Evolutionary conservation across 2,329 filamentous ascomycete genomes (phyloP), one percentile per base, ranked within the genome.

Genomic region (Aspergillus thermomutatus): DNA sequence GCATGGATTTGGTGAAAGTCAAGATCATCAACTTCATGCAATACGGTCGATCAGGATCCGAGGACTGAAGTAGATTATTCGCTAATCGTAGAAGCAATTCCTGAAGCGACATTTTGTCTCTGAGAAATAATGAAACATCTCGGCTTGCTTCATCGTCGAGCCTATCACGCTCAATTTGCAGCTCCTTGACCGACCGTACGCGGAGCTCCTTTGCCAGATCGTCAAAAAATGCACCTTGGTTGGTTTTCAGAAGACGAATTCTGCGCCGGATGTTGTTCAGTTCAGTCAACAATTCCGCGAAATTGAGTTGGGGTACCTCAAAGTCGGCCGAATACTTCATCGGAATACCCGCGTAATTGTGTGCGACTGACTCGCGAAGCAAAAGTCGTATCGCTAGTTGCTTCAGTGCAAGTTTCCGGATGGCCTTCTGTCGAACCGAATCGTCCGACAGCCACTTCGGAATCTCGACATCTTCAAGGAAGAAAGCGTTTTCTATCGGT

Each of bases 331-430:
- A 55, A 52, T 75, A 72, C 14, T 69, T 66, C 60, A 71, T 69
- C 25, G 63, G 63, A 5, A 74, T 49, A 4, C 72, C 72, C 6
- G 61, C 62, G 49, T 77, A 77, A 27, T 66, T 66, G 54, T 76
- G 74, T 3, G 73, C 73, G 34, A 77, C 66, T 6, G 66, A 64
- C 10, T 74, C 74, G 9, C 75, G 72, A 19, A 77, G 63, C 27
- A 77, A 51, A 41, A 77, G 58, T 11, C 72, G 66, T 45, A 77
- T 73, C 10, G 72, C 72, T 4, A 77, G 70, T 62, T 76, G 72
- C 45, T 67, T 72, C 48, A 75, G 54, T 17, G 73, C 75, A 10
- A 77, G 62, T 49, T 70, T 72, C 50, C 72, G 72, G 17, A 77
- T 72, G 28, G 70, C 74, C 53, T 75, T 74, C 31, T 68, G 65